Conservation (phyloP, 2,329 filamentous ascomycete genomes). For the Fusarium lyarnte region DNA sequence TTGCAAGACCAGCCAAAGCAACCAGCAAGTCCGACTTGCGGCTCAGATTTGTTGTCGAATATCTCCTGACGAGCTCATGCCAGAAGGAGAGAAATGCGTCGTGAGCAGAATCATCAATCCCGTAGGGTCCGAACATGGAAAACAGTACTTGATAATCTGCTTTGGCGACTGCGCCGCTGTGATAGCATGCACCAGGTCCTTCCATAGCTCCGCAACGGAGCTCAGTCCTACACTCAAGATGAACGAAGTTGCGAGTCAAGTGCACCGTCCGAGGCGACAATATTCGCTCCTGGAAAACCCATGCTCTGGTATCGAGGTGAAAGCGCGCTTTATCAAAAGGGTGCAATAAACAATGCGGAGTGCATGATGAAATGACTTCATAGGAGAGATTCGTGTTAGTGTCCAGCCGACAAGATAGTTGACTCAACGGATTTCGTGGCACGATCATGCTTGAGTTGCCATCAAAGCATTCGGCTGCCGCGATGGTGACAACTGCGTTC, state of each 20-base stretch:
- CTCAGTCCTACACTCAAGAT: neutral
- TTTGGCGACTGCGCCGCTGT: neutral
- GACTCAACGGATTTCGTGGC: neutral
- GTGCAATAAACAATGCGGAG: neutral
- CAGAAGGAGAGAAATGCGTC: neutral
- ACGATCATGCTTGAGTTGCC: neutral
- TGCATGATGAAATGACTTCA: neutral
- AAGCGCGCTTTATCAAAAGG: neutral
- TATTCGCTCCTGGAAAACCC: neutral
- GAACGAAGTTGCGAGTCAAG: neutral
- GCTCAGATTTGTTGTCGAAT: neutral
- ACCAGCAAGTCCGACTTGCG: neutral
- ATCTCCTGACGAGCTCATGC: neutral
- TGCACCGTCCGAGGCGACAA: neutral
- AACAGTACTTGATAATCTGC: neutral
- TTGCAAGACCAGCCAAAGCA: neutral
- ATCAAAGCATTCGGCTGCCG: neutral
- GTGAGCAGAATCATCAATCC: neutral
- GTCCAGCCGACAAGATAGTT: neutral
- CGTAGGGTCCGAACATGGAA: neutral
- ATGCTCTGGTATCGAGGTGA: neutral
- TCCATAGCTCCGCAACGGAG: neutral
- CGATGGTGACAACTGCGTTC: neutral
- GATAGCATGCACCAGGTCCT: neutral
- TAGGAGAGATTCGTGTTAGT: neutral